A percentile compares a stretch with the other conserved stretches of the same genome.
These are phyloP conservation scores for Triticum timopheevii DNA, from an alignment of 176 grass and related monocot species.

Conservation along the genomic window DNA sequence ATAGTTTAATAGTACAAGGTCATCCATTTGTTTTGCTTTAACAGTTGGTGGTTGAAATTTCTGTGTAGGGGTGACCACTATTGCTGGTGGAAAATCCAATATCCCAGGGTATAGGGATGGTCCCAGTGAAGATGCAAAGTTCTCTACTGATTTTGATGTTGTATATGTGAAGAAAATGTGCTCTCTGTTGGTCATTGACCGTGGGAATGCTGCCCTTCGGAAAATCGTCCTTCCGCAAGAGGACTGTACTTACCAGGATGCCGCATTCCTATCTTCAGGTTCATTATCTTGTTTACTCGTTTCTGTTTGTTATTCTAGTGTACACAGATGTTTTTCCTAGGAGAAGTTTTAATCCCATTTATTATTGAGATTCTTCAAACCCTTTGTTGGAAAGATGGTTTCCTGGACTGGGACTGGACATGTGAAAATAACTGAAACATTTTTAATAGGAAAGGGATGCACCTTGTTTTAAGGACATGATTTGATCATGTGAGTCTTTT, in stretches of 20 bases:
- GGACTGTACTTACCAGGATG: conserved; percentile 85
- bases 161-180: conserved; percentile 91
- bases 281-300: neutral
- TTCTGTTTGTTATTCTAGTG: conserved; percentile 14
- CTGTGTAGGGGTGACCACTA: conserved; percentile 81
- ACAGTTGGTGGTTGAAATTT: conserved; percentile 21
- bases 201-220: conserved; percentile 95
- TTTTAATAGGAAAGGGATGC: neutral
- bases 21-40: conserved; percentile 18
- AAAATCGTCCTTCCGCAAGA: conserved; percentile 83
- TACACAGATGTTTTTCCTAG: conserved; percentile 14
- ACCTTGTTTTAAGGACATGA: neutral
- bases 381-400: conserved; percentile 12
- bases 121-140: conserved; percentile 98
- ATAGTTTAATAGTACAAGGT: neutral
- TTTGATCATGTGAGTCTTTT: neutral
- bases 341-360: neutral
- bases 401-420: neutral
- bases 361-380: neutral
- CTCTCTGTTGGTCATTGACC: conserved; percentile 84
- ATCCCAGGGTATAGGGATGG: conserved; percentile 93
- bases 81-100: conserved; percentile 98
- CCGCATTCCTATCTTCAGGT: conserved; percentile 86
- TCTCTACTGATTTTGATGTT: conserved; percentile 94
- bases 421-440: neutral